Evolutionary conservation across 108 stramenopile species (phyloP), one percentile per base, ranked within the genome.

Genomic region (Licmophora abbreviata): DNA sequence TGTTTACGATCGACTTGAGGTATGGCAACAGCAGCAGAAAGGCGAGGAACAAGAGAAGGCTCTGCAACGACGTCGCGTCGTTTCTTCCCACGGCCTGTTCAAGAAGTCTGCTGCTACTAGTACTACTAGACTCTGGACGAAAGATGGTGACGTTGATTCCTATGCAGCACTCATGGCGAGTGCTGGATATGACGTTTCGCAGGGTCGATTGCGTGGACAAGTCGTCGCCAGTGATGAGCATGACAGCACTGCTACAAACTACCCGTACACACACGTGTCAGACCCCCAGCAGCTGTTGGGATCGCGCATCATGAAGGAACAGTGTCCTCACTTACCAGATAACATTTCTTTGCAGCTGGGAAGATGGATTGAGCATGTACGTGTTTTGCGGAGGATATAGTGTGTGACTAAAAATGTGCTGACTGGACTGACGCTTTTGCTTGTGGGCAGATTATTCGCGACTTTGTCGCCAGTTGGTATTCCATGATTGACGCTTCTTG

Each of bases 241-340:
- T 15, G 12, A 3, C 28, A 40, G 33, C 44, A 4, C 64, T 64
- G 50, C 56, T 26, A 42, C 53, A 11, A 23, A 32, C 15, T 67
- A 64, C 37, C 30, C 12, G 46, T 74, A 64, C 43, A 74, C 62
- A 17, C 62, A 56, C 36, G 53, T 43, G 14, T 20, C 3, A 8
- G 21, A 54, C 68, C 18, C 28, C 24, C 18, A 20, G 33, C 32
- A 59, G 60, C 40, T 17, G 41, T 32, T 14, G 44, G 66, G 48
- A 22, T 37, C 58, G 7, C 27, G 26, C 1, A 18, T 64, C 24
- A 50, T 87, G 65, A 58, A 59, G 52, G 52, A 45, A 23, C 73
- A 81, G 45, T 91, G 80, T 74, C 88, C 88, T n/a, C 64, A 68
- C 40, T 50, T 86, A 35, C 74, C 88, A 11, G 42, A 56, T 5